Conservation (phyloP, 345 rosid species). For the Populus nigra region DNA sequence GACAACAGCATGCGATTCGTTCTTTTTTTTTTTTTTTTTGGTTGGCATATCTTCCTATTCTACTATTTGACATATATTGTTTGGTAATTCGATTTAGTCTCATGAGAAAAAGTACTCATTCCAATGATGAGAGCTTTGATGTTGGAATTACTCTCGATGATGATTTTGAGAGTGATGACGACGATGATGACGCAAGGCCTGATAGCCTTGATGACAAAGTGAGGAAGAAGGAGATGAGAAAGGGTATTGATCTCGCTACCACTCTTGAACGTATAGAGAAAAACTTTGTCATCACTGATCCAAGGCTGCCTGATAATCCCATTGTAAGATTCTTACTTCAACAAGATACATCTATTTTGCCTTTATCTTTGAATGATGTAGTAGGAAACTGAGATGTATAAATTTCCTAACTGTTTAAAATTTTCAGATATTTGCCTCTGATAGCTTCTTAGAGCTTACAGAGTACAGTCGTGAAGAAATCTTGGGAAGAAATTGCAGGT, state of each 20-base stretch:
- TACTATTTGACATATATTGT: neutral
- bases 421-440: slow-evolving; percentile 91
- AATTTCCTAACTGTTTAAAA: slow-evolving; percentile 1
- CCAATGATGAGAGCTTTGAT: slow-evolving; percentile 42
- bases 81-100: slow-evolving; percentile 32
- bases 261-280: slow-evolving; percentile 99
- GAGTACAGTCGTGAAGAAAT: slow-evolving; percentile 98
- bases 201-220: slow-evolving; percentile 77
- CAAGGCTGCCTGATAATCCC: slow-evolving; percentile 96
- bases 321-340: slow-evolving; percentile 52
- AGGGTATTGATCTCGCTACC: slow-evolving; percentile 95
- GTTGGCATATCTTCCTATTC: neutral
- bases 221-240: slow-evolving; percentile 92
- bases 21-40: too few species aligned
- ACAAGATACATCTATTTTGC: neutral
- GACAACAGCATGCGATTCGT: neutral
- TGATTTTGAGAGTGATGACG: slow-evolving; percentile 41
- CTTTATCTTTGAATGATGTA: neutral
- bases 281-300: slow-evolving; percentile 96
- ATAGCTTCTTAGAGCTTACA: slow-evolving; percentile 95
- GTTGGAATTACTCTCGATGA: slow-evolving; percentile 34
- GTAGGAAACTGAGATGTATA: neutral
- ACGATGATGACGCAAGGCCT: slow-evolving; percentile 63
- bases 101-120: slow-evolving; percentile 43
- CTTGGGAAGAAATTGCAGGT: slow-evolving; percentile 96